phyloP scores from a whole-genome alignment of 805 yeast genomes.

The Lipomyces starkeyi region DNA sequence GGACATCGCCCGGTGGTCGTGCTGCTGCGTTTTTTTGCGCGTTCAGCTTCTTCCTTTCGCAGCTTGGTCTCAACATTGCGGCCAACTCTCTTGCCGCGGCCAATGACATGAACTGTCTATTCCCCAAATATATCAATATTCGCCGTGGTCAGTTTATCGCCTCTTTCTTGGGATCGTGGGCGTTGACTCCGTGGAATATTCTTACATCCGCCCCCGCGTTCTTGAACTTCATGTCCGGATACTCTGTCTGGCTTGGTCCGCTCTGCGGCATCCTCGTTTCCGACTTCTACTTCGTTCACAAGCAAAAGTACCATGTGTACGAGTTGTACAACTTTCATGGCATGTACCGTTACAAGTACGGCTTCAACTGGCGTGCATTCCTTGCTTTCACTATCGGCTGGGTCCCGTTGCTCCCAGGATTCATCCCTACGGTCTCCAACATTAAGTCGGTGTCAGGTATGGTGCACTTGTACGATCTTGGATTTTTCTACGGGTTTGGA shows the following conservation, averaged over 20 bases:
- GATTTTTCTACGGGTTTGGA: slow-evolving; percentile 39
- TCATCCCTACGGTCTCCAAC: slow-evolving; percentile 39
- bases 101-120: slow-evolving; percentile 53
- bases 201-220: slow-evolving; percentile 49
- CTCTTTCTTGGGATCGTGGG: slow-evolving; percentile 47
- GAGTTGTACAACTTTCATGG: slow-evolving; percentile 43
- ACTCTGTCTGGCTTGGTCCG: slow-evolving; percentile 52
- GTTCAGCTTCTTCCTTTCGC: slow-evolving; percentile 50
- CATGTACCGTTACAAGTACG: slow-evolving; percentile 50
- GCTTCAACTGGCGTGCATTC: slow-evolving; percentile 54
- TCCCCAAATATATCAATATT: slow-evolving; percentile 55
- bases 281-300: slow-evolving; percentile 50
- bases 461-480: slow-evolving; percentile 39
- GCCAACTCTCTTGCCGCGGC: slow-evolving; percentile 51
- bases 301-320: slow-evolving; percentile 29
- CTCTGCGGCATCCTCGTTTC: slow-evolving; percentile 49
- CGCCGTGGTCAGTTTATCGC: slow-evolving; percentile 55
- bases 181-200: slow-evolving; percentile 52
- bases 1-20: slow-evolving; percentile 49
- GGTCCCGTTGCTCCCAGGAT: slow-evolving; percentile 42
- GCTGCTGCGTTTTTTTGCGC: slow-evolving; percentile 53
- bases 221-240: slow-evolving; percentile 48
- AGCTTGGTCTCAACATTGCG: slow-evolving; percentile 42
- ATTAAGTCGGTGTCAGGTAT: slow-evolving; percentile 27
- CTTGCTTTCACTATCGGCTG: slow-evolving; percentile 45